phyloP scores from a whole-genome alignment of 345 rosid genomes.

The Salix exigua region DNA sequence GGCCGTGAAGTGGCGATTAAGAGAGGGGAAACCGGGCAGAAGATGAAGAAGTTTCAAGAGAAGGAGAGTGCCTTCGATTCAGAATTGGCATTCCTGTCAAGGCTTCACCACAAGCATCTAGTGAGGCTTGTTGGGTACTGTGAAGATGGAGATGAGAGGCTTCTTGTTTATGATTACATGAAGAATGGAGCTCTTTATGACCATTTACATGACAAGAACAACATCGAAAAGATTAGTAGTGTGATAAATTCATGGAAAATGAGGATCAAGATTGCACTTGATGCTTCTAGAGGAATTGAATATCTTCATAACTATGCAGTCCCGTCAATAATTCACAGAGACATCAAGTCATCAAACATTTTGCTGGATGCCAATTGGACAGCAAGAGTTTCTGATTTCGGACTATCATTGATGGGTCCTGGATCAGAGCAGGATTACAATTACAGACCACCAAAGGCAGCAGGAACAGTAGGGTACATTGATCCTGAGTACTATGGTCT shows the following conservation, averaged over 20 bases:
- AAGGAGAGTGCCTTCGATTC: conserved; percentile 91
- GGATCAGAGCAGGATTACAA: conserved; percentile 33
- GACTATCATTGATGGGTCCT: conserved; percentile 67
- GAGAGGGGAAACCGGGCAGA: conserved; percentile 69
- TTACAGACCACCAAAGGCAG: conserved; percentile 57
- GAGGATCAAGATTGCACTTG: conserved; percentile 76
- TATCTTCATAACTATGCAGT: conserved; percentile 82
- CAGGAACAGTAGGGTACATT: conserved; percentile 85
- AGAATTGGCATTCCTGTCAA: conserved; percentile 70
- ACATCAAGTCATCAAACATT: conserved; percentile 81
- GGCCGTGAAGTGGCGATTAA: conserved; percentile 90
- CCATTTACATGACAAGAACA: conserved; percentile 63
- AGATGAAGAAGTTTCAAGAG: conserved; percentile 69
- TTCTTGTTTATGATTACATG: conserved; percentile 89
- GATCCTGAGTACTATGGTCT: conserved; percentile 92
- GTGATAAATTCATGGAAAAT: conserved; percentile 79
- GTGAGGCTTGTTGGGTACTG: conserved; percentile 89
- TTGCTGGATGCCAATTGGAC: conserved; percentile 68
- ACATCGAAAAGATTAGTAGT: conserved; percentile 54
- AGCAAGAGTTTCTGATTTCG: conserved; percentile 84
- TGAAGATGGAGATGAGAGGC: conserved; percentile 71
- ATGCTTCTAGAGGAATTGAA: conserved; percentile 83
- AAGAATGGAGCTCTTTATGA: conserved; percentile 80
- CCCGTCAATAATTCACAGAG: conserved; percentile 83
- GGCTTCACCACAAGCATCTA: conserved; percentile 86